Base-by-base conservation (phyloP, 2,329 filamentous ascomycete genomes). In the Fusarium sp. region DNA sequence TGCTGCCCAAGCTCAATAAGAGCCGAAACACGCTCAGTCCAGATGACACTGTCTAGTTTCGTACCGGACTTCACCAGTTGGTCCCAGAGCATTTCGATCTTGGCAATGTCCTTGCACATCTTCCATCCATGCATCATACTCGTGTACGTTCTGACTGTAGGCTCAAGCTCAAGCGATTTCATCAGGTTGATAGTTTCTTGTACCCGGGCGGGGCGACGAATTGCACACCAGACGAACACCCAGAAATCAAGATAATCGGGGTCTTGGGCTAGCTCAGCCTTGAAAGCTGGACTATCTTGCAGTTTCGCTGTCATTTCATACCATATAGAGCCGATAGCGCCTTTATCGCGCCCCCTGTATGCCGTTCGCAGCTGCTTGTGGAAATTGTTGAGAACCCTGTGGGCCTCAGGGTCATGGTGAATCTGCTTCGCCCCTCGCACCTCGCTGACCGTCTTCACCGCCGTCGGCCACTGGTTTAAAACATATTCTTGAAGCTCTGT, bases 111-210 rank as follows among this genome's bases (percentile, higher is more conserved):
- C 57, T 84, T 84, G 52, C 88, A 84, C 52, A 83, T 84, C 75
- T 86, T 87, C 79, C 90, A 93, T 2, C 92, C 92, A 59, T 88
- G 85, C 71, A 96, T 87, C 87, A 96, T 91, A 45, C 88, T 82
- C 42, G 89, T 91, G 87, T 92, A 96, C 0, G 92, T 91, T 71
- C 83, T 86, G 58, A 91, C 74, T 9, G 85, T 89, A 16, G 92
- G 90, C 59, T 81, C 78, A 30, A 91, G 76, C 2, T 86, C 88
- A 54, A 86, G 68, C 42, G 75, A 70, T 32, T 76, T 70, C 83
- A 87, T 87, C 45, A 81, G 59, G 32, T 81, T 79, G 73, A 86
- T 78, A 6, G 77, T 78, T 55, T 81, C 78, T 51, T 81, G 77
- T 15, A 81, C 55, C 61, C 70, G 72, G n/a, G 59, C 43, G 3